phyloP scores from a whole-genome alignment of 805 yeast genomes.

The Suhomyces canberraensis region DNA sequence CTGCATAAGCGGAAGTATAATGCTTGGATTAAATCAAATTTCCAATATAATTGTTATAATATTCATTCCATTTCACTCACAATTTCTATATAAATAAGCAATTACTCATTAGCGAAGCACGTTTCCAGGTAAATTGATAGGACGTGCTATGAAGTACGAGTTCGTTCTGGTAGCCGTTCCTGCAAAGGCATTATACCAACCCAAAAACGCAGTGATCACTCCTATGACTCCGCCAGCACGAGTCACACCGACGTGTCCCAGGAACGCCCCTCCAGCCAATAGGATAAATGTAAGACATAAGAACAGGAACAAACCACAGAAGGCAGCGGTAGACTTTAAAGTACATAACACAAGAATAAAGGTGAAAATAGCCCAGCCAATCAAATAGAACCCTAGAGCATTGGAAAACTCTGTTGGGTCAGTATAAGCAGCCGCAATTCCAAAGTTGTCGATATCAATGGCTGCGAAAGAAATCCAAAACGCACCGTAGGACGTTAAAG shows the following conservation, averaged over 20 bases:
- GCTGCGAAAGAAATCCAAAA: slow-evolving; percentile 70
- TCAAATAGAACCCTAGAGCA: slow-evolving; percentile 36
- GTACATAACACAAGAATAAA: slow-evolving; percentile 34
- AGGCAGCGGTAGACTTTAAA: slow-evolving; percentile 37
- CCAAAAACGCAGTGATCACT: slow-evolving; percentile 38
- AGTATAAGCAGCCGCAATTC: slow-evolving; percentile 54
- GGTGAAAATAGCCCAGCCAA: slow-evolving; percentile 42
- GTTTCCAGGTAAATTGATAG: slow-evolving; percentile 21
- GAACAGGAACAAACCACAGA: slow-evolving; percentile 28
- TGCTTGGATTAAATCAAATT: too few species aligned
- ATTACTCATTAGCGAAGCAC: neutral
- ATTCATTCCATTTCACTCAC: too few species aligned
- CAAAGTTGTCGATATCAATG: slow-evolving; percentile 56
- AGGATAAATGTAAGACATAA: slow-evolving; percentile 34
- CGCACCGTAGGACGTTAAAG: slow-evolving; percentile 57
- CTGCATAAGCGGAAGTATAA: too few species aligned
- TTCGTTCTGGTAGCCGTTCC: slow-evolving; percentile 35
- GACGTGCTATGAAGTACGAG: slow-evolving; percentile 31
- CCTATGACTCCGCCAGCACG: slow-evolving; percentile 43
- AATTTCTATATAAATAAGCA: too few species aligned
- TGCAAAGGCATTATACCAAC: slow-evolving; percentile 41
- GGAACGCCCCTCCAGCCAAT: slow-evolving; percentile 34
- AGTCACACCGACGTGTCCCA: slow-evolving; percentile 22
- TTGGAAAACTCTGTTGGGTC: slow-evolving; percentile 22
- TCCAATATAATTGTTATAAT: too few species aligned